Conservation (phyloP, 345 rosid genomes). For the Camelina hispida region DNA sequence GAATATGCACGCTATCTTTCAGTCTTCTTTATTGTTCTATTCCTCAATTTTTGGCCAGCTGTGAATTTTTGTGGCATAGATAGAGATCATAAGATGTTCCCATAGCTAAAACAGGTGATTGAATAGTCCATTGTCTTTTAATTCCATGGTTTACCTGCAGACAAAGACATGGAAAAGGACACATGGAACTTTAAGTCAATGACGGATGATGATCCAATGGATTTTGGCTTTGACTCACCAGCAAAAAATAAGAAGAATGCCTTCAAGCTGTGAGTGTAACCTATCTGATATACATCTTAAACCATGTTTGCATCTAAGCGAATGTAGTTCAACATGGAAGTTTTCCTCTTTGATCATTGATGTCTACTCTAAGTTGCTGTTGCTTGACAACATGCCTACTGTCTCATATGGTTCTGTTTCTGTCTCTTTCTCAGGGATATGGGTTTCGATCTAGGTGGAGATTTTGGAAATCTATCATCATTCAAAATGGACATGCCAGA, state of each 20-base stretch:
- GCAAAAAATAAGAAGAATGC: conserved; percentile 66
- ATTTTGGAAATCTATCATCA: conserved; percentile 73
- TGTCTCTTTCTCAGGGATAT: conserved; percentile 63
- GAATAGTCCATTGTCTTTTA: conserved; percentile 9
- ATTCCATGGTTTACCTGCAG: conserved; percentile 48
- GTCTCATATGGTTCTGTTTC: conserved; percentile 30
- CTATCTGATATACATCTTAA: conserved; percentile 14
- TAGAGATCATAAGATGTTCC: conserved; percentile 21
- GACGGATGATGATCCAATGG: conserved; percentile 65
- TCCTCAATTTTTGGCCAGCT: background rate
- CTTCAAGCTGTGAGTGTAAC: conserved; percentile 72
- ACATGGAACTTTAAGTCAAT: conserved; percentile 76
- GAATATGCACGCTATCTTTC: conserved; percentile 16
- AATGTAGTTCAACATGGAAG: conserved; percentile 5
- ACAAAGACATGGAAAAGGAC: conserved; percentile 75
- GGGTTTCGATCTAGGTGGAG: conserved; percentile 76
- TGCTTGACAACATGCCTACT: conserved; percentile 27
- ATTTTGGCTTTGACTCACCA: conserved; percentile 66
- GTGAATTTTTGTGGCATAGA: conserved; percentile 7
- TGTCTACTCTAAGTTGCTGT: conserved; percentile 14
- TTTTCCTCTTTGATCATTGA: conserved; percentile 8
- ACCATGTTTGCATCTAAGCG: conserved; percentile 7
- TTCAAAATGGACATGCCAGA: conserved; percentile 81
- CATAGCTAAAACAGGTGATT: background rate
- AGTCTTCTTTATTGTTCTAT: conserved; percentile 13